A percentile compares a stretch with the other conserved stretches of the same genome.
Conservation (phyloP, 2,329 filamentous ascomycete genomes). For the Dryadomyces quercus-mongolicae region DNA sequence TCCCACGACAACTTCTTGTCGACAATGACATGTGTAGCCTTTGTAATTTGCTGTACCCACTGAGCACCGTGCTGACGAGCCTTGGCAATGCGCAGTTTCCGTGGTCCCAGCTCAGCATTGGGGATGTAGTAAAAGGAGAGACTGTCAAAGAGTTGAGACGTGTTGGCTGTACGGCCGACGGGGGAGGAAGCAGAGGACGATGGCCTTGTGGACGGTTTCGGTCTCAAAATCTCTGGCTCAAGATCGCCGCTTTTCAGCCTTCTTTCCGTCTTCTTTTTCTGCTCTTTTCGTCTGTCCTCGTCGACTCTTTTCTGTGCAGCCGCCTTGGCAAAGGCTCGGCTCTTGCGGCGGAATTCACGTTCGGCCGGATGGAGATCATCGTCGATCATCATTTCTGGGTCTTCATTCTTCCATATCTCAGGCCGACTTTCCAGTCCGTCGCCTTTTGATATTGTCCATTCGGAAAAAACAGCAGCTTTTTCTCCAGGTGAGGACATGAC, state of each 20-base stretch:
- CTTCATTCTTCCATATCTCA: too few relatives aligned
- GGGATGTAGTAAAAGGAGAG: constrained; percentile 70
- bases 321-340: constrained; percentile 14
- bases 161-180: too few relatives aligned
- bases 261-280: neutral
- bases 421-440: neutral
- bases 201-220: too few relatives aligned
- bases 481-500: constrained; percentile 3
- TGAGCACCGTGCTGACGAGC: constrained; percentile 62
- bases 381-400: neutral
- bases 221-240: too few relatives aligned
- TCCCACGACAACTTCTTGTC: constrained; percentile 55
- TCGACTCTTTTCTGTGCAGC: neutral
- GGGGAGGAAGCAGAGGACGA: too few relatives aligned
- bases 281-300: neutral
- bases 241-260: too few relatives aligned
- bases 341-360: constrained; percentile 21
- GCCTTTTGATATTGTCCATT: neutral
- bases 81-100: constrained; percentile 61
- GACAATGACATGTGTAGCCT: constrained; percentile 68
- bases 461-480: constrained; percentile 5
- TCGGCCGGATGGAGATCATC: constrained; percentile 13
- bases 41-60: constrained; percentile 49
- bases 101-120: constrained; percentile 59
- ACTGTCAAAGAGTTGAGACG: constrained; percentile 44